Evolutionary conservation across 768 basidiomycete species (phyloP).

Genomic region (Trametopsis cervina): DNA sequence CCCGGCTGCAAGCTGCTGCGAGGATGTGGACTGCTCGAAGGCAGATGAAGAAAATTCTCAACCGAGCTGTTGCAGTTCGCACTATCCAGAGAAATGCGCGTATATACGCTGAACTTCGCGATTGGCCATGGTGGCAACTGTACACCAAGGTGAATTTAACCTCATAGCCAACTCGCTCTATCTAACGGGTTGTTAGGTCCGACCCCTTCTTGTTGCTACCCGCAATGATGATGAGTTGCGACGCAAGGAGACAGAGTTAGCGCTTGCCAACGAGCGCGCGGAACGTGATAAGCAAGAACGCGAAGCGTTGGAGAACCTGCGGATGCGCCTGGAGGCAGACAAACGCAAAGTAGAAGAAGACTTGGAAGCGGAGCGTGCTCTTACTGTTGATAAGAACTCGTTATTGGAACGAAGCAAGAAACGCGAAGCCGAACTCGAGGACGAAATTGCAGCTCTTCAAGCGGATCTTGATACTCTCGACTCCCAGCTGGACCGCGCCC

Average conservation of each 20-base stretch:
- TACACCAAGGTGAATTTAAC: slow-evolving; percentile 70
- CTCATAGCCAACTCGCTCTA: neutral
- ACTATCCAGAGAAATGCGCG: slow-evolving; percentile 94
- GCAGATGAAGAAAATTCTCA: slow-evolving; percentile 91
- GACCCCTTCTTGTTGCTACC: slow-evolving; percentile 88
- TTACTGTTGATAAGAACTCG: slow-evolving; percentile 77
- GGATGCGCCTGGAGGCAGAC: slow-evolving; percentile 77
- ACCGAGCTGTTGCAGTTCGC: slow-evolving; percentile 83
- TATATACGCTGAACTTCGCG: slow-evolving; percentile 80
- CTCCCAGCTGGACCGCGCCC: slow-evolving; percentile 75
- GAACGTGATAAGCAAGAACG: slow-evolving; percentile 82
- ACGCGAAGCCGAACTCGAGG: slow-evolving; percentile 79
- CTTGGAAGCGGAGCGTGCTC: slow-evolving; percentile 73
- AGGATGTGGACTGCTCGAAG: slow-evolving; percentile 82
- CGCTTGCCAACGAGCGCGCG: slow-evolving; percentile 73
- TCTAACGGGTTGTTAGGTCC: slow-evolving; percentile 44
- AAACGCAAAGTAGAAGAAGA: slow-evolving; percentile 78
- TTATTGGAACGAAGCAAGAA: slow-evolving; percentile 79
- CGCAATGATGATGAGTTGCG: slow-evolving; percentile 88
- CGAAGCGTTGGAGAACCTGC: slow-evolving; percentile 69
- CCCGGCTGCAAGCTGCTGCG: slow-evolving; percentile 78
- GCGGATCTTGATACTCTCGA: slow-evolving; percentile 79
- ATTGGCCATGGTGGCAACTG: slow-evolving; percentile 99
- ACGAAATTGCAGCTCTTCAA: slow-evolving; percentile 76
- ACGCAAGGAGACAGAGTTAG: slow-evolving; percentile 79